Evolutionary conservation across 139 green algal genomes (phyloP), one percentile per base, ranked within the genome.

Genomic region (Tetraselmis chui): DNA sequence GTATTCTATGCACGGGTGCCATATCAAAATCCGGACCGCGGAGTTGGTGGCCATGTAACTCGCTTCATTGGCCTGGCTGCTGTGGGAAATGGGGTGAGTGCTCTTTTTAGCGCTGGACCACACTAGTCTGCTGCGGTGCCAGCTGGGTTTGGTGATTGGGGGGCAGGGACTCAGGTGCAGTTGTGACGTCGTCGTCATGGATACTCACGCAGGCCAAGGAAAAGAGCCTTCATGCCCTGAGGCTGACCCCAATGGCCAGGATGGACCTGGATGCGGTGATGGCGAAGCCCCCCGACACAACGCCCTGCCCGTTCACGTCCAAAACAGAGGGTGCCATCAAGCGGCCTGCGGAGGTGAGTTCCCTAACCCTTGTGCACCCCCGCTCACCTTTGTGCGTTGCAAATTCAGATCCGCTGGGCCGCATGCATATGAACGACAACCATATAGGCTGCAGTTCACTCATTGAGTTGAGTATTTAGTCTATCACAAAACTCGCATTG

Each of bases 211-310:
- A 80, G 26, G 78, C 78, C 45, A 95, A 95, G 86, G 84, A 92
- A 75, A 94, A 96, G 89, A 92, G 85, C 30, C 82, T 98, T 82
- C 93, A 97, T 82, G 95, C 95, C 5, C 89, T 98, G 29, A 86
- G 58, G 0, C 85, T 98, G 30, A 86, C 89, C 26, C 91, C 95
- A 0, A 88, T 91, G 22, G 67, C 84, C 0, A 29, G 84, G 18
- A 92, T 97, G 91, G 87, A 88, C 29, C 81, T 85, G 0, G 89
- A 91, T 1, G 76, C 82, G 31, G 83, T 97, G 74, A 32, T 59
- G 0, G 27, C 79, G 1, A 76, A 86, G n/a, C 94, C 93, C 1
- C 87, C 91, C 30, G 87, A 88, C 80, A 77, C 87, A 77, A 92
- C 91, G 75, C 79, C 83, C 25, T 92, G 31, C 28, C 92, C 92